phyloP scores from a whole-genome alignment of 768 basidiomycete species.

The Pisolithus microcarpus region DNA sequence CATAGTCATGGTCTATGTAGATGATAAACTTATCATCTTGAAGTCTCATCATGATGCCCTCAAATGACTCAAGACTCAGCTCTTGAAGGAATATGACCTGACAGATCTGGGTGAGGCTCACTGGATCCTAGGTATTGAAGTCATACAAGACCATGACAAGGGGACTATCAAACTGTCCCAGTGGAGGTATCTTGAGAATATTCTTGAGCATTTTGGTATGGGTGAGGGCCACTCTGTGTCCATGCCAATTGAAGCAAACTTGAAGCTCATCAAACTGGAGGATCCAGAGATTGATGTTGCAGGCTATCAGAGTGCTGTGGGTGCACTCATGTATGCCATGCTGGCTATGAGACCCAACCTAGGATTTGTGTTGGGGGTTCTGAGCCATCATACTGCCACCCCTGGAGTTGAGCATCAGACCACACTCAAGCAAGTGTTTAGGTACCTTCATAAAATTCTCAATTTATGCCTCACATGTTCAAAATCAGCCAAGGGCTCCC shows the following conservation, averaged over 20 bases:
- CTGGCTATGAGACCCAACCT: neutral
- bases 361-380: neutral
- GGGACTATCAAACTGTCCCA: neutral
- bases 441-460: neutral
- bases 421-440: neutral
- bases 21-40: too few relatives aligned
- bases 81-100: neutral
- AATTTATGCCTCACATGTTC: neutral
- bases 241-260: neutral
- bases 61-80: too few relatives aligned
- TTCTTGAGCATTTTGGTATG: neutral
- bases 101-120: neutral
- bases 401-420: neutral
- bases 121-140: neutral
- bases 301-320: neutral
- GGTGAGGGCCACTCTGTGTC: neutral
- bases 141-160: neutral
- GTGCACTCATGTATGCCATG: neutral
- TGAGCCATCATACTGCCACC: neutral
- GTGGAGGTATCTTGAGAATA: neutral
- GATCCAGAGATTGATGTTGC: neutral
- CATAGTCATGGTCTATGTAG: too few relatives aligned
- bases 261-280: neutral
- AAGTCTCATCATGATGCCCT: too few relatives aligned
- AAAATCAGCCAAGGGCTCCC: neutral